Percentiles rank a stretch among this genome's conserved stretches.
These are phyloP conservation scores for Ophiostoma piceae DNA, from an alignment of 2,329 filamentous ascomycete species.

Conservation along the genomic window DNA sequence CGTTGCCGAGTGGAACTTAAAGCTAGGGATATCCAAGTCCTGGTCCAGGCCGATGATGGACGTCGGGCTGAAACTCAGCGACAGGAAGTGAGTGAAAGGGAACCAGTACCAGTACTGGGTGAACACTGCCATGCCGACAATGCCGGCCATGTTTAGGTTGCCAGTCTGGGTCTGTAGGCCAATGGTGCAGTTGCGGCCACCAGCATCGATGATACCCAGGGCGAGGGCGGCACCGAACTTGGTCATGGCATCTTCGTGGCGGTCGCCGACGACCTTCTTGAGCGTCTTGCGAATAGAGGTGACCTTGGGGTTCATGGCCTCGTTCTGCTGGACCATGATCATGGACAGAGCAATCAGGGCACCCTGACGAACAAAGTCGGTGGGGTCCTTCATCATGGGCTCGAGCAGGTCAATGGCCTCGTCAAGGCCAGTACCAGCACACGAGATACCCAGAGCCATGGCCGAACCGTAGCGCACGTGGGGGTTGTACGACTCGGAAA, in stretches of 20 bases:
- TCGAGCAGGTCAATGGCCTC: conserved; percentile 95
- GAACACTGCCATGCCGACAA: conserved; percentile 96
- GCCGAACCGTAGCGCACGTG: conserved; percentile 96
- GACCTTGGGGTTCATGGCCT: conserved; percentile 97
- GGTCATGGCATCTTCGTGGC: conserved; percentile 98
- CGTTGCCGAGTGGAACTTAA: conserved; percentile 94
- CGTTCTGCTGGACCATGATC: conserved; percentile 99
- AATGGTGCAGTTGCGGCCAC: conserved; percentile 96
- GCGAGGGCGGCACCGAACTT: conserved; percentile 95
- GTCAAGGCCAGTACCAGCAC: conserved; percentile 89
- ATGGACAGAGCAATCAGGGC: conserved; percentile 90
- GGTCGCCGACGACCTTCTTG: conserved; percentile 87
- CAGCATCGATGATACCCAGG: conserved; percentile 94
- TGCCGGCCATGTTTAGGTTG: conserved; percentile 96
- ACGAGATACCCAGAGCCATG: conserved; percentile 97
- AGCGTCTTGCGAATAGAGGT: conserved; percentile 84
- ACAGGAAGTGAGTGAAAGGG: conserved; percentile 95
- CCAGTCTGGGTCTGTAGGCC: conserved; percentile 96
- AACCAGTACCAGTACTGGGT: conserved; percentile 99
- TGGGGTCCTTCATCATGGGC: conserved; percentile 99
- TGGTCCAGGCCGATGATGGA: conserved; percentile 92
- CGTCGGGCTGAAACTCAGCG: conserved; percentile 92
- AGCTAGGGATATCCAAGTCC: conserved; percentile 84
- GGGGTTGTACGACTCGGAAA: conserved; percentile 97
- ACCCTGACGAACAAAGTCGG: conserved; percentile 95